Base-by-base conservation (phyloP, 306 rosid species). In the Pueraria montana region DNA sequence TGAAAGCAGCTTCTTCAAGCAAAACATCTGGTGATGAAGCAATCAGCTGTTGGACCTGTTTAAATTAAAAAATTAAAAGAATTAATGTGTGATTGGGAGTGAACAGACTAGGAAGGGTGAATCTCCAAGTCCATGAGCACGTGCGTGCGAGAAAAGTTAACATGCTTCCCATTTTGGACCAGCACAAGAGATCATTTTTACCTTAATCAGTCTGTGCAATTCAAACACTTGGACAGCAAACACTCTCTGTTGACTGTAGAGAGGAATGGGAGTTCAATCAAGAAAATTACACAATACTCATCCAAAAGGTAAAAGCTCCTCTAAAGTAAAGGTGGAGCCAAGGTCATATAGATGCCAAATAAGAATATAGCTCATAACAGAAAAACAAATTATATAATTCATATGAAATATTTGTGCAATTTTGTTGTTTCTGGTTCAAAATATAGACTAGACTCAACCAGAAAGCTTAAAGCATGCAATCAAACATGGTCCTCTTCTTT, bases 191-290 rank as follows among this genome's bases (percentile, higher is more conserved):
- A 84, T 63, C 76, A 66, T 71, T 66, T 88, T 16, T 64, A 90
- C 91, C 93, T 90, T 90, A 42, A 90, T 68, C 65, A 88, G 73
- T 80, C 93, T 90, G 80, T 90, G 93, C 87, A 90, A 77, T 83
- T 90, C 93, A 85, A 90, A 90, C 52, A 90, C 89, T 86, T 90
- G 91, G 69, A 90, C 89, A 1, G 88, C 91, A 71, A 90, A 88
- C 53, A 82, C 86, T 84, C 90, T 88, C 80, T 90, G 91, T 50
- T 90, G 93, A 86, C 98, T 92, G 97, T 87, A 85, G 82, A 88
- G 80, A 91, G 88, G 87, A 86, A 88, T 45, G 85, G 62, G 83
- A 89, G 86, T 83, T 32, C 18, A 45, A 84, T 90, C 88, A 91
- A 83, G 81, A 89, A 87, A 82, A 64, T 64, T 32, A 3, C 71